A percentile compares a stretch with the other conserved stretches of the same genome.
phyloP scores from a whole-genome alignment of 306 rosid genomes.

The Cicer yamashitae region DNA sequence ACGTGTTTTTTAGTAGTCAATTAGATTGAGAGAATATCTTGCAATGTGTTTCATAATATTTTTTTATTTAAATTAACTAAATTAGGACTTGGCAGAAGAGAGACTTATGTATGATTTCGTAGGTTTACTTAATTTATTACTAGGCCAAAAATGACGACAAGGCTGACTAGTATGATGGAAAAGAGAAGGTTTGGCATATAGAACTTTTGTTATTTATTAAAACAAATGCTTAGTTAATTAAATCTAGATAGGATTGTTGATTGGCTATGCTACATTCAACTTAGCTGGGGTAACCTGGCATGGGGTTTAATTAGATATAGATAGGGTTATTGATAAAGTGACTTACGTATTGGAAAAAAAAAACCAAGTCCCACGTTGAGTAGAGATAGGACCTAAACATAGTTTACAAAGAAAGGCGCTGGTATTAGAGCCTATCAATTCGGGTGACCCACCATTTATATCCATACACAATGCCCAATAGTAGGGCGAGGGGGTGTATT shows the following conservation, averaged over 20 bases:
- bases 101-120: not conserved
- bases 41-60: not conserved
- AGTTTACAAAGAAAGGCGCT: no score
- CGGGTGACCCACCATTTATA: no score
- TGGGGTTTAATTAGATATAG: not conserved
- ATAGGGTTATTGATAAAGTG: constrained; percentile 31
- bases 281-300: constrained; percentile 8
- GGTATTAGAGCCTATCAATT: no score
- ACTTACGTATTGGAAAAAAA: not conserved
- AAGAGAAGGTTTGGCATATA: not conserved
- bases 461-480: no score
- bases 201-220: constrained; percentile 8
- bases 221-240: not conserved
- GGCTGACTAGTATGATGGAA: constrained; percentile 16
- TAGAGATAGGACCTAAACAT: no score
- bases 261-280: constrained; percentile 16
- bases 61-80: constrained; percentile 19
- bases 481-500: no score
- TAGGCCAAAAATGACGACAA: constrained; percentile 6
- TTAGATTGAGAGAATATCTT: constrained; percentile 12
- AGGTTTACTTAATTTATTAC: constrained; percentile 4
- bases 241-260: not conserved
- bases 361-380: no score
- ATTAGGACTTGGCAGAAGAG: constrained; percentile 14
- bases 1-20: constrained; percentile 1